Evolutionary conservation across 1,284 basidiomycete genomes (phyloP).

Genomic region (Exobasidium rhododendri): DNA sequence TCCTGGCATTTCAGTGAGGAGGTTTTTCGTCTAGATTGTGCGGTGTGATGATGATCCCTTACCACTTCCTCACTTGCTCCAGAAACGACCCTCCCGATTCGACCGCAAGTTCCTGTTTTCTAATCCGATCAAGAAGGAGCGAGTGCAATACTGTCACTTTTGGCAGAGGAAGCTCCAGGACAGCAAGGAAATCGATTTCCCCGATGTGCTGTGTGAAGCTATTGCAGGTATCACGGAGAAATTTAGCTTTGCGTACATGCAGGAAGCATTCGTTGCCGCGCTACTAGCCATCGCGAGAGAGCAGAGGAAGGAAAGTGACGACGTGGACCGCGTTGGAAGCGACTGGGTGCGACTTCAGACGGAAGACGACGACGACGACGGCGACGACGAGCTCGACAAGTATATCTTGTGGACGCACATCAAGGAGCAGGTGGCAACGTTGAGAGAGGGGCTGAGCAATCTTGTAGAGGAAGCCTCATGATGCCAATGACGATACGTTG

Average conservation of each 20-base stretch:
- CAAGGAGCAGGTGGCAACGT: conserved; percentile 7
- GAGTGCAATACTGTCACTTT: conserved; percentile 1
- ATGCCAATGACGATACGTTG: no score
- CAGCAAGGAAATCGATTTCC: conserved; percentile 8
- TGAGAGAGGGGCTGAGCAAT: no score
- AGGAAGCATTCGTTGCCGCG: conserved; percentile 10
- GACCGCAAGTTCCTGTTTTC: conserved; percentile 8
- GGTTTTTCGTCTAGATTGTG: not conserved
- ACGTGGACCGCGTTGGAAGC: not conserved
- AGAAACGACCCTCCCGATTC: conserved; percentile 11
- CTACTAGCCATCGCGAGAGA: conserved; percentile 8
- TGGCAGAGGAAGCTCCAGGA: conserved; percentile 11
- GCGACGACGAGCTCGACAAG: conserved; percentile 4
- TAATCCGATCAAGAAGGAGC: conserved; percentile 5
- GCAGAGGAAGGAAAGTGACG: not conserved
- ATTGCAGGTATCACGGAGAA: conserved; percentile 7
- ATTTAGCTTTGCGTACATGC: conserved; percentile 13
- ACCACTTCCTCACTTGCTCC: not conserved
- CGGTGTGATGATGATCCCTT: not conserved
- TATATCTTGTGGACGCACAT: conserved; percentile 10
- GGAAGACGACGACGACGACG: not conserved
- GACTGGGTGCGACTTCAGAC: conserved; percentile 1
- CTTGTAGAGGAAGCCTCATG: no score
- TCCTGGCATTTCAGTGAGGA: conserved; percentile 5
- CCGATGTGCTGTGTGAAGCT: conserved; percentile 1